phyloP scores from a whole-genome alignment of 139 green algal genomes.

The Raphidocelis subcapitata region DNA sequence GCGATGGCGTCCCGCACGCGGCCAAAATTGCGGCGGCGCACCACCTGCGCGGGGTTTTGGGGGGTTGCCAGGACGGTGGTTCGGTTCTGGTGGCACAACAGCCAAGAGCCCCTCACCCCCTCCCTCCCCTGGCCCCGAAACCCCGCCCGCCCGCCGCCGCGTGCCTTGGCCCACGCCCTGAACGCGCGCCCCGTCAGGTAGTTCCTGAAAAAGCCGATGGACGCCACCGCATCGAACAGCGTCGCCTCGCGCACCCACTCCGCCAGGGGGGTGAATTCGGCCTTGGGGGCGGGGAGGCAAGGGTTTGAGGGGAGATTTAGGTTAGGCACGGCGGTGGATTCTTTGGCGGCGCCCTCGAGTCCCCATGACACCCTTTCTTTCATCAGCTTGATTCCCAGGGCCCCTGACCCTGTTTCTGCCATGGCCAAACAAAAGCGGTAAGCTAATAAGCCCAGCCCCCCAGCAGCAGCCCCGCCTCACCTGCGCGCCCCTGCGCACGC shows the following conservation, averaged over 20 bases:
- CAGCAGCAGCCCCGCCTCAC: neutral
- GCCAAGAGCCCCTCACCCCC: no score
- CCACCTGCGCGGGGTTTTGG: slow-evolving; percentile 42
- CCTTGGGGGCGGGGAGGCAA: slow-evolving; percentile 19
- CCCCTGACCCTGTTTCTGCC: no score
- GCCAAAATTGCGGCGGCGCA: slow-evolving; percentile 64
- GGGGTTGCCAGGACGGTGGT: no score
- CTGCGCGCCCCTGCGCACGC: slow-evolving; percentile 57
- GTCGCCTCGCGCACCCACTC: slow-evolving; percentile 75
- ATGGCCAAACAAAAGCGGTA: no score
- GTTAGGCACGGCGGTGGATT: no score
- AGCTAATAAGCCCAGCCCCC: no score
- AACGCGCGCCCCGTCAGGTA: slow-evolving; percentile 67
- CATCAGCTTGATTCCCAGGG: no score
- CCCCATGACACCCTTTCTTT: no score
- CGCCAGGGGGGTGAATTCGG: slow-evolving; percentile 67
- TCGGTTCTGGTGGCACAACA: no score
- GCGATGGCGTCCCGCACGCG: slow-evolving; percentile 49
- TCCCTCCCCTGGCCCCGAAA: no score
- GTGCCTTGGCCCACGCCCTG: slow-evolving; percentile 64
- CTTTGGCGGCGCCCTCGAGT: no score
- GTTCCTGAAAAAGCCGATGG: slow-evolving; percentile 75
- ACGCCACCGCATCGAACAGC: slow-evolving; percentile 64
- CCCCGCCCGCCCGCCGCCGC: neutral
- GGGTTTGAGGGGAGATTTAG: no score